Base-by-base conservation (phyloP, 2,329 filamentous ascomycete genomes). In the Penicillium sp. region DNA sequence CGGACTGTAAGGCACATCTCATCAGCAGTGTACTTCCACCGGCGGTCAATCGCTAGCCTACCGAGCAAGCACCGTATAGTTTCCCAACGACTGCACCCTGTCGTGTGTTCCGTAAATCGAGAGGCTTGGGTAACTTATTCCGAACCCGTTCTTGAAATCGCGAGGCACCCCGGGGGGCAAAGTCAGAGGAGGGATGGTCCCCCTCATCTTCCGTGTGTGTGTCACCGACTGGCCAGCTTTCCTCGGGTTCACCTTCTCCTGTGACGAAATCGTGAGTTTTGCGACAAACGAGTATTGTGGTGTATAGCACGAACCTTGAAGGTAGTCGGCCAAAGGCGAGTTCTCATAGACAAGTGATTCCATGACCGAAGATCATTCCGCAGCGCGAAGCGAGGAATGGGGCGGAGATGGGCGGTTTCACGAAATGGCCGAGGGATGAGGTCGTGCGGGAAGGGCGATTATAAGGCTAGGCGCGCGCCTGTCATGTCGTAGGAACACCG, bases 391-490 rank as follows among this genome's bases (percentile, higher is more conserved):
- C 37, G 52, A 57, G 50, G 52, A 60, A 62, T 61, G 51, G 52
- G 56, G 54, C 47, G 63, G 64, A 65, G 56, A 56, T 29, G 53
- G 55, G 53, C 33, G 59, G 54, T 50, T 50, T 54, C 45, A 25
- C 50, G 55, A 59, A 60, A 47, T 46, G 54, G 16, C 48, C 48
- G 47, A 43, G 72, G 77, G 21, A 97, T 87, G 77, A 96, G 96
- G 82, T 97, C 97, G 84, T 97, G 97, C 84, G 97, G 96, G 78
- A 96, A 3, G 93, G 92, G 69, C 3, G 93, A 19, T 69, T 92
- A 87, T 55, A 97, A 87, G 45, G 91, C 93, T 55, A 86, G 86
- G 59, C 90, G 91, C 74, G 97, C 93, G 71, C 93, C 57, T 57
- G 58, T 55, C 64, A 67, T 64, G 42, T 63, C 58, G 62, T 50